Conservation (phyloP, 2,329 filamentous ascomycete species). For the Xylaria sp. region DNA sequence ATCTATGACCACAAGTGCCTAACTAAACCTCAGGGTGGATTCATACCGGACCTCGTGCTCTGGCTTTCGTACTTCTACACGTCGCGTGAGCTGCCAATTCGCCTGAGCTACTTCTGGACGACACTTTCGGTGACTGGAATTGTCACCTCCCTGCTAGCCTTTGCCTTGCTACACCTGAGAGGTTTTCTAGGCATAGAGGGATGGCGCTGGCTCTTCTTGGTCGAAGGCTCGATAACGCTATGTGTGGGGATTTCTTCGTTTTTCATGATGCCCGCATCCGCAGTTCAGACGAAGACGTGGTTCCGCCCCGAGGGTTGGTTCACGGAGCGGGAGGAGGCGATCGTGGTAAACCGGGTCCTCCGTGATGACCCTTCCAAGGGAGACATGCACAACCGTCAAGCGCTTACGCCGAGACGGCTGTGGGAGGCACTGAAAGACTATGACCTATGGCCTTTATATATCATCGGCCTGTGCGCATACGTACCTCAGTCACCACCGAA, state of each 20-base stretch:
- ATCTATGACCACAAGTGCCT: constrained; percentile 5
- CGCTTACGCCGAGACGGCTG: constrained; percentile 50
- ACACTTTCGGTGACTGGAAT: constrained; percentile 38
- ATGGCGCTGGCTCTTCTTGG: constrained; percentile 55
- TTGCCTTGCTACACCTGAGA: constrained; percentile 41
- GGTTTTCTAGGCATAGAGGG: constrained; percentile 42
- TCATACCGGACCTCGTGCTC: constrained; percentile 39
- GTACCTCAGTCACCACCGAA: constrained; percentile 51
- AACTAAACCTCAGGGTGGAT: constrained; percentile 34
- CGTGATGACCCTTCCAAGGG: constrained; percentile 62
- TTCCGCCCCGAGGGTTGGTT: constrained; percentile 59
- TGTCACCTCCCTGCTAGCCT: constrained; percentile 41
- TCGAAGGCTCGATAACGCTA: constrained; percentile 59
- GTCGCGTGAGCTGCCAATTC: constrained; percentile 42
- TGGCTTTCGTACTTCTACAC: constrained; percentile 42
- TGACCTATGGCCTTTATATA: constrained; percentile 59
- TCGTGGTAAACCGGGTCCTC: constrained; percentile 59
- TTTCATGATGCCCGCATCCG: constrained; percentile 55
- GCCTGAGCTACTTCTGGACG: constrained; percentile 45
- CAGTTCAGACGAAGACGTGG: constrained; percentile 52
- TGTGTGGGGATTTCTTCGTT: constrained; percentile 52
- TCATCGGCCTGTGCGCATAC: constrained; percentile 51
- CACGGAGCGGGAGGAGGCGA: constrained; percentile 57
- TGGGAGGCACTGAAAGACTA: constrained; percentile 57
- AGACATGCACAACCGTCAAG: constrained; percentile 61